Conservation (phyloP, 2,329 filamentous ascomycete species). For the Calonectria pseudoreteaudii region DNA sequence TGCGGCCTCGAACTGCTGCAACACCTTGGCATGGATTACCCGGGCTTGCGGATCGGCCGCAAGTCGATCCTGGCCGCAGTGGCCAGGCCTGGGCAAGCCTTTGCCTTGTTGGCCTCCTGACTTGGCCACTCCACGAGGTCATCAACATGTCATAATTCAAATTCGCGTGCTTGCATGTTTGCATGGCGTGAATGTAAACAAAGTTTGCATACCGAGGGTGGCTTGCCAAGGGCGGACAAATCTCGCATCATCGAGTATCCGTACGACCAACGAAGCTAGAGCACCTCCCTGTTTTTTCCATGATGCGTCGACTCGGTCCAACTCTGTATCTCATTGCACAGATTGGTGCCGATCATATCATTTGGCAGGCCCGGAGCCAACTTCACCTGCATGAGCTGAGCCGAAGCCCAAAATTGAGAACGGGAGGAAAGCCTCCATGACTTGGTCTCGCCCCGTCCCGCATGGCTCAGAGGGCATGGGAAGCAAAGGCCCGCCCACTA, state of each 20-base stretch:
- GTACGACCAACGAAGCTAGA: not conserved
- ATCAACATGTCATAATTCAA: not conserved
- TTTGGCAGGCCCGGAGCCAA: not conserved
- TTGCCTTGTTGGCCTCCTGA: not conserved
- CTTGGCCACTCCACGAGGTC: not conserved
- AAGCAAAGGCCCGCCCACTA: slow-evolving; percentile 18
- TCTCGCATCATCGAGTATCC: not conserved
- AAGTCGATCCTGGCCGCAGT: slow-evolving; percentile 9
- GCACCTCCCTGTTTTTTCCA: not conserved
- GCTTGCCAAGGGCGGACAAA: not conserved
- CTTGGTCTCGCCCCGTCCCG: slow-evolving; percentile 32
- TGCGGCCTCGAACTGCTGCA: slow-evolving; percentile 4
- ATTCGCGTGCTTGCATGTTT: not conserved
- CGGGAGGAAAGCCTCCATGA: slow-evolving; percentile 14
- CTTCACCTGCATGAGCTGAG: slow-evolving; percentile 2
- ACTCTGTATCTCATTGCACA: not conserved
- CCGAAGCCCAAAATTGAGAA: slow-evolving; percentile 11
- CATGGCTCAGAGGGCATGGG: slow-evolving; percentile 19
- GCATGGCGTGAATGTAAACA: not conserved
- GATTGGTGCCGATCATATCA: slow-evolving; percentile 10
- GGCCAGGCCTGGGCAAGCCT: not conserved
- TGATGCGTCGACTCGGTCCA: not conserved
- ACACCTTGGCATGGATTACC: slow-evolving; percentile 9
- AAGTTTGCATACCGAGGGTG: not conserved
- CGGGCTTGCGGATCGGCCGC: slow-evolving; percentile 9